These are phyloP conservation scores for Vaccinium darrowii DNA, from an alignment of 148 eudicot genomes.

Conservation along the genomic window DNA sequence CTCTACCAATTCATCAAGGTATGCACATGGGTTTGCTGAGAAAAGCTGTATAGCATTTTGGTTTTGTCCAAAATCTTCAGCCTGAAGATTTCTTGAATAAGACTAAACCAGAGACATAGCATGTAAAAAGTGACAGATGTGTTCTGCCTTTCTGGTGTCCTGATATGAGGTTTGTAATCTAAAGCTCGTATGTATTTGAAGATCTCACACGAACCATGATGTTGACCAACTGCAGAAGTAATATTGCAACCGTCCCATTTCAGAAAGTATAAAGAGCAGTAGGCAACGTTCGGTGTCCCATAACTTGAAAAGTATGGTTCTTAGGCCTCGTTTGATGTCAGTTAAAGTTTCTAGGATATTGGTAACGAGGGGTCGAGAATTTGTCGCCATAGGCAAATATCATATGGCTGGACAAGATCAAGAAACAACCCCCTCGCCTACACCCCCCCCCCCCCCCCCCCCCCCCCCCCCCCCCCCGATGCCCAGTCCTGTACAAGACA, in stretches of 20 bases:
- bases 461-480: no score
- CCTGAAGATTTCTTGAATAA: not conserved
- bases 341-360: not conserved
- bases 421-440: no score
- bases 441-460: no score
- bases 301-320: not conserved
- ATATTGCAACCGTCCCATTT: not conserved
- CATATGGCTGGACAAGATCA: not conserved
- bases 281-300: not conserved
- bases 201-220: not conserved
- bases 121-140: not conserved
- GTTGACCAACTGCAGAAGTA: not conserved
- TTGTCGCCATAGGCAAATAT: not conserved
- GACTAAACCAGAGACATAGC: not conserved
- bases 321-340: not conserved
- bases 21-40: not conserved
- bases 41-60: conserved; percentile 6
- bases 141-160: not conserved
- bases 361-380: not conserved
- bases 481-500: not conserved
- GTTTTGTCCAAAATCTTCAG: not conserved
- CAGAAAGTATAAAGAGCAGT: not conserved
- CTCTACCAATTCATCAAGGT: not conserved
- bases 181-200: not conserved
- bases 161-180: not conserved